These are phyloP conservation scores for Amanita exitialis DNA, from an alignment of 768 basidiomycete species.

Conservation along the genomic window DNA sequence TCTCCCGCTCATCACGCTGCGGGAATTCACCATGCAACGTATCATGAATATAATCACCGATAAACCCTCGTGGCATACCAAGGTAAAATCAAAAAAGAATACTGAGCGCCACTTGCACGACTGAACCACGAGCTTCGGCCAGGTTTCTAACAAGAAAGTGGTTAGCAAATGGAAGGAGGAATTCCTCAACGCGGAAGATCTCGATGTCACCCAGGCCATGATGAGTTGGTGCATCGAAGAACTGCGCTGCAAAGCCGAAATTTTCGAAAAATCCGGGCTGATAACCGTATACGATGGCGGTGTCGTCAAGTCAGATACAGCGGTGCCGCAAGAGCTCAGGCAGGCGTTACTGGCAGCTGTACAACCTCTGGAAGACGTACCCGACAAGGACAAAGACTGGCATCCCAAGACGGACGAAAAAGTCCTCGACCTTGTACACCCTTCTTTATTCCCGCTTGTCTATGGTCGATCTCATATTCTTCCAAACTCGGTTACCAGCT, in stretches of 20 bases:
- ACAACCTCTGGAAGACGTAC: background rate
- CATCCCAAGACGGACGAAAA: slow-evolving; percentile 4
- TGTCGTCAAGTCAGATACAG: slow-evolving; percentile 21
- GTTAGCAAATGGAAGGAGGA: slow-evolving; percentile 4
- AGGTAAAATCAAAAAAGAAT: slow-evolving; percentile 12
- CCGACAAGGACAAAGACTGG: background rate
- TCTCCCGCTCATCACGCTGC: slow-evolving; percentile 15
- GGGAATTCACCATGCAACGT: slow-evolving; percentile 23
- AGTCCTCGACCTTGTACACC: slow-evolving; percentile 4
- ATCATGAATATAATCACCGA: slow-evolving; percentile 27
- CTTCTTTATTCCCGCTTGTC: slow-evolving; percentile 2
- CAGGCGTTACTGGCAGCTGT: background rate
- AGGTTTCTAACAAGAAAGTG: slow-evolving; percentile 1
- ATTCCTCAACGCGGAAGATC: background rate
- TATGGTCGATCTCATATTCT: slow-evolving; percentile 1
- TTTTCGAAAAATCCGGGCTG: slow-evolving; percentile 3
- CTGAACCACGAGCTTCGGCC: background rate
- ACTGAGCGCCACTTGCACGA: background rate
- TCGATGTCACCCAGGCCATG: slow-evolving; percentile 10
- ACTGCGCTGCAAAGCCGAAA: slow-evolving; percentile 13
- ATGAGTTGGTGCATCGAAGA: slow-evolving; percentile 14
- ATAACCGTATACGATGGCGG: slow-evolving; percentile 8
- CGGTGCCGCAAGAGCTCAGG: slow-evolving; percentile 10
- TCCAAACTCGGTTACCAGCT: background rate
- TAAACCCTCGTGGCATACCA: slow-evolving; percentile 22